Conservation (phyloP, 129 eudicot genomes). For the Heracleum sosnowskyi region DNA sequence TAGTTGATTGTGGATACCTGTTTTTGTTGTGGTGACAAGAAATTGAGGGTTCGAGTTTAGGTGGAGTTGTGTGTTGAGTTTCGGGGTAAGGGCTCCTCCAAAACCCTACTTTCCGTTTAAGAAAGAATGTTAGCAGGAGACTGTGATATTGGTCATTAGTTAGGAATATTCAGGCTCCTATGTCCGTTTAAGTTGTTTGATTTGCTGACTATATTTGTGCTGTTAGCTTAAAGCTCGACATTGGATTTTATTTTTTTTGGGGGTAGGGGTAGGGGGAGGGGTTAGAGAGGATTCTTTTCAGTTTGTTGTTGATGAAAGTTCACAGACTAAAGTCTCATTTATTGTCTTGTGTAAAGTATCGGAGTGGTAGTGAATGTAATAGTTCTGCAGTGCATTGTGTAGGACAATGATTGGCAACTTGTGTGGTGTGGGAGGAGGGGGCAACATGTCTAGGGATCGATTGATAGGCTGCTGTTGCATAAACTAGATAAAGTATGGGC, state of each 20-base stretch:
- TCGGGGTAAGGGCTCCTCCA: neutral
- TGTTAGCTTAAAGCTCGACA: neutral
- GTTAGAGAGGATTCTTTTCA: no score
- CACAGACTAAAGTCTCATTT: no score
- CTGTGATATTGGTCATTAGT: neutral
- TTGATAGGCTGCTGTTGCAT: neutral
- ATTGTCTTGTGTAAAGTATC: no score
- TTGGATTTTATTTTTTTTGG: neutral
- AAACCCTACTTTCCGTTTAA: neutral
- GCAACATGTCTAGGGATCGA: neutral
- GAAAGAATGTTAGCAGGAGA: neutral
- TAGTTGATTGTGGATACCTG: neutral
- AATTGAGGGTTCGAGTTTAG: neutral
- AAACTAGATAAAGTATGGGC: neutral
- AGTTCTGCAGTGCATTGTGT: neutral
- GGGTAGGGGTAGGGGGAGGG: no score
- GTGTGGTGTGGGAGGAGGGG: neutral
- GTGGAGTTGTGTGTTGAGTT: neutral
- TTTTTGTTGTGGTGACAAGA: neutral
- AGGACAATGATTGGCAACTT: neutral
- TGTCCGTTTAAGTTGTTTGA: neutral
- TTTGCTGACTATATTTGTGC: neutral
- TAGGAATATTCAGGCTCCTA: neutral
- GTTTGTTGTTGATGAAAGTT: no score
- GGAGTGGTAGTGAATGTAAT: no score